Percentiles rank a stretch among this genome's conserved stretches.
Evolutionary conservation across 2,329 filamentous ascomycete genomes (phyloP).

Genomic region (Pezizomycotina sp.): DNA sequence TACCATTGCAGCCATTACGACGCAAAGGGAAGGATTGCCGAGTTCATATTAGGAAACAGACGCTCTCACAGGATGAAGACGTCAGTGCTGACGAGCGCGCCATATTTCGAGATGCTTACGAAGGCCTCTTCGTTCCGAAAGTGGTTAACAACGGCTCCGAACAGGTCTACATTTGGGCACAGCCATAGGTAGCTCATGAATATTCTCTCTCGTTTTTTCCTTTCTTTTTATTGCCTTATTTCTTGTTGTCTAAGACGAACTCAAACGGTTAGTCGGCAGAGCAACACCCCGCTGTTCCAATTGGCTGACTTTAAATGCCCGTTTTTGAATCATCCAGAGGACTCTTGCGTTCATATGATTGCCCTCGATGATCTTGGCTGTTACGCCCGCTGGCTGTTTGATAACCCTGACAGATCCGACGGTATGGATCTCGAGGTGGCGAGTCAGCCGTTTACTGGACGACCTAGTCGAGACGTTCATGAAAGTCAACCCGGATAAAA

Average conservation of each 20-base stretch:
- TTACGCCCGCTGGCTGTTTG: conserved; percentile 37
- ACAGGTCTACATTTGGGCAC: too few species aligned
- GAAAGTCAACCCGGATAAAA: conserved; percentile 27
- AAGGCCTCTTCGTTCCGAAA: conserved; percentile 20
- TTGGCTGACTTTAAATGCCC: background rate
- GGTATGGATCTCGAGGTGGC: conserved; percentile 35
- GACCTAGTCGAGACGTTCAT: conserved; percentile 27
- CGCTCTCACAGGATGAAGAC: too few species aligned
- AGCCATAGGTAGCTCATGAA: too few species aligned
- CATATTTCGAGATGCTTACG: conserved; percentile 35
- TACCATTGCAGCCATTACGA: conserved; percentile 37
- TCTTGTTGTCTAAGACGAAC: conserved; percentile 7
- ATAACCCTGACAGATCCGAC: conserved; percentile 32
- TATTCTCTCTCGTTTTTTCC: conserved; percentile 21
- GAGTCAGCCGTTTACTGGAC: conserved; percentile 30
- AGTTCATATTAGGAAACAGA: conserved; percentile 20
- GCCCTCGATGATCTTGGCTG: conserved; percentile 34
- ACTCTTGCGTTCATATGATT: conserved; percentile 32
- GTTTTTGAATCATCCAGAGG: conserved; percentile 18
- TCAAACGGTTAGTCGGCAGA: too few species aligned
- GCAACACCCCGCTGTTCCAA: too few species aligned
- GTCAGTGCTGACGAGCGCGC: conserved; percentile 32
- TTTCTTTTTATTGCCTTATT: conserved; percentile 19
- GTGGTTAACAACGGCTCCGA: conserved; percentile 9
- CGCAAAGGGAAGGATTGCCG: conserved; percentile 28